Evolutionary conservation across 495 filamentous ascomycete species (phyloP), one percentile per base, ranked within the genome.

Genomic region (Pseudomonodictys pantanalensis): DNA sequence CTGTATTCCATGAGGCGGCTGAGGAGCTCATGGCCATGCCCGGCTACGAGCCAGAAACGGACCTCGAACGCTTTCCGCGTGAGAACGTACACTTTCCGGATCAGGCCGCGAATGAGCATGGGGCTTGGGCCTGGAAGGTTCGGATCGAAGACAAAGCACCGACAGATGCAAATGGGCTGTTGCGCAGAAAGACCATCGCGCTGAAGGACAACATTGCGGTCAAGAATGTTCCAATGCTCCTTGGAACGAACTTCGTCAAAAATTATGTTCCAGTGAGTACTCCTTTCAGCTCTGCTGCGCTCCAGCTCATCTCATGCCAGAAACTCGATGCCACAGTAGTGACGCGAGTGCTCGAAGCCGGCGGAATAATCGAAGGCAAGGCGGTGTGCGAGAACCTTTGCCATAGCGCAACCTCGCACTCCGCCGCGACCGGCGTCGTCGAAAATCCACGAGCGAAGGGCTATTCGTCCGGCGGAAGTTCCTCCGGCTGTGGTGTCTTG

Each of bases 401-500:
- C 68, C 58, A 72, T 58, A 60, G 72, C 60, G 52, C 64, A 52
- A 60, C 66, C 44, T 70, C 72, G 9, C 67, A 61, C 43, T 69
- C 67, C 25, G 66, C 65, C 8, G 75, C 78, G 0, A 77, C 73
- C 0, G 71, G 65, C 0, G 69, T 71, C 30, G 76, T 77, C 25
- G 62, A 73, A 6, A 71, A 71, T 29, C 72, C 78, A 0, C 62
- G 69, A 59, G 56, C 68, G 1, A 68, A 66, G 35, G 70, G 66
- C 3, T 77, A 76, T 47, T 78, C 74, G 1, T 72, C 77, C 3
- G 82, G 83, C 4, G 83, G 83, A 20, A 84, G 81, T 22, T 80
- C 77, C 30, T 80, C 76, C 35, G 82, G 83, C n/a, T 78, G 75
- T 6, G 81, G 73, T 0, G 78, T 78, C 0, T 74, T 86, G 2